Conservation (phyloP, 352 stramenopile species). For the Globisporangium barbulae region DNA sequence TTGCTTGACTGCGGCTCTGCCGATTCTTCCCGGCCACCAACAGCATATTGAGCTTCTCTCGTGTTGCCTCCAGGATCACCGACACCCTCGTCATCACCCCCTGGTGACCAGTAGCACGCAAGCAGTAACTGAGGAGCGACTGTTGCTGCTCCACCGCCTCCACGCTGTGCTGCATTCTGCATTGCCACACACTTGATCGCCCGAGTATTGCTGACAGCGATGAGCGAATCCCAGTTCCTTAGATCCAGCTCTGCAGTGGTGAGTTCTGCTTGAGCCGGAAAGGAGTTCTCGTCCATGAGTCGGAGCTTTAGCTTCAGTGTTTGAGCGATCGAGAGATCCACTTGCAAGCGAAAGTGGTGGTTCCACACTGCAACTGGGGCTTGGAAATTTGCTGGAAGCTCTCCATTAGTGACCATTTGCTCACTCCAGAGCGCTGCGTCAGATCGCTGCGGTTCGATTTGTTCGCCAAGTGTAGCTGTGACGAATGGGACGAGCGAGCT, state of each 20-base stretch:
- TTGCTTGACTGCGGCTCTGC: not conserved
- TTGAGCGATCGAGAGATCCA: not conserved
- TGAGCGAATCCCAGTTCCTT: not conserved
- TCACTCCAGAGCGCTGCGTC: not conserved
- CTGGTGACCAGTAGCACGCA: conserved; percentile 3
- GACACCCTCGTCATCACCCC: not conserved
- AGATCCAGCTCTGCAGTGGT: not conserved
- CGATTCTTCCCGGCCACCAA: not conserved
- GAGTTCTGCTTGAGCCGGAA: not conserved
- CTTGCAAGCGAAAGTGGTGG: conserved; percentile 9
- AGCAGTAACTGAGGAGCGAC: not conserved
- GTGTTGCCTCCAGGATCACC: not conserved
- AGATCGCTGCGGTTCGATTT: not conserved
- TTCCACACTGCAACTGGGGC: conserved; percentile 11
- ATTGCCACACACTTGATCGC: conserved; percentile 1
- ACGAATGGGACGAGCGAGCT: not conserved
- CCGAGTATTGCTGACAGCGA: no score
- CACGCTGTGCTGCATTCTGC: not conserved
- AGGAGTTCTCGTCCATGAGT: not conserved
- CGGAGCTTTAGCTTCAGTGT: not conserved
- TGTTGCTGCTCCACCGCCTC: not conserved
- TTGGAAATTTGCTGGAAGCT: not conserved
- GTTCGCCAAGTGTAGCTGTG: not conserved
- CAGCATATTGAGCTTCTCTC: no score
- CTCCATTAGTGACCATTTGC: not conserved